Evolutionary conservation across 805 yeast genomes (phyloP), one percentile per base, ranked within the genome.

Genomic region (Saccharomyces kudriavzevii): DNA sequence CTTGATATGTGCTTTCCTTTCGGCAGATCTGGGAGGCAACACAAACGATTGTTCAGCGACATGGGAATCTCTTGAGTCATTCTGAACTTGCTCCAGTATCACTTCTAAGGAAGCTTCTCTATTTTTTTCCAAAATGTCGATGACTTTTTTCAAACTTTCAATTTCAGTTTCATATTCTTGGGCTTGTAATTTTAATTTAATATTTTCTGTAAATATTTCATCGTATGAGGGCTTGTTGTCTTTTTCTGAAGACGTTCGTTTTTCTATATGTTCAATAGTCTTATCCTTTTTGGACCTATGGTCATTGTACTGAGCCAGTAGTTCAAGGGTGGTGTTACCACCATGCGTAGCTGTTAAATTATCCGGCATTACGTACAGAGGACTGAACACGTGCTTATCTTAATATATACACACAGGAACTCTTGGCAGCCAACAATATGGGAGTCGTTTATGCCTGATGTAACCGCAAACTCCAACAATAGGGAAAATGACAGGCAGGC

Each of bases 261-360:
- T 59, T 48, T 67, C 71, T 27, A 66, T 61, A 43, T 63, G 58
- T 24, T 66, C 68, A 13, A 66, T 57, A 3, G 57, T 55, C 48
- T 58, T 66, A 46, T 67, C 70, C 53, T 62, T 61, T 50, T 65
- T 63, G 13, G 58, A 55, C 14, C 59, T 62, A 47, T 66, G 66
- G 51, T 66, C 59, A 55, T 68, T 58, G 52, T 66, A 68, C 53
- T 66, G 63, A 14, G 64, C 64, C 40, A 68, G 48, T 17, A 67
- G 54, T 53, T 66, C 65, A 45, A 67, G 46, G 14, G 70, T 63
- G 99, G 99, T 31, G 77, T 94, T 40, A 96, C 96, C 48, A 61
- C 65, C 5, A 59, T 61, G 43, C 8, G 43, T 35, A 17, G 43
- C 17, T 3, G 43, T 17, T 13, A 35, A 5, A 35, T 35, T 35